Base-by-base conservation (phyloP, 768 basidiomycete genomes). In the Termitomyces sp. region DNA sequence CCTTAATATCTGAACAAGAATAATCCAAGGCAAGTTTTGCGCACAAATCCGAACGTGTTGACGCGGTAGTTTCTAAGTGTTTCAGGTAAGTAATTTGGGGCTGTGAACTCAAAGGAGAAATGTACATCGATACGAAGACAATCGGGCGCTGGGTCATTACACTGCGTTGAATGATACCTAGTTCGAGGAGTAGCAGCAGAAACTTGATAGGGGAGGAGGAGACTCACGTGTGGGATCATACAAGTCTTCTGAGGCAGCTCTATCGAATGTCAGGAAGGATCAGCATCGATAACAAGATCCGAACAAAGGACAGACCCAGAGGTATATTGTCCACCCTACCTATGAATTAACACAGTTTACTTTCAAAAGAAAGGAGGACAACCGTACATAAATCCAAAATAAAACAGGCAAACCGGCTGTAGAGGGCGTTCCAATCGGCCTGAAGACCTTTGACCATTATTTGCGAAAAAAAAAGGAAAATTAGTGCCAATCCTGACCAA, bases 21-120 rank as follows among this genome's bases (percentile, higher is more conserved):
- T 36, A 10, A 4, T 20, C 0, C 10, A 56, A 43, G 22, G 27
- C 27, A 20, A 26, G 18, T 7, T 47, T 46, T 10, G 68, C 75
- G 60, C 44, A 82, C 80, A 56, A 84, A 85, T 49, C 82, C 82
- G 59, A 83, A 83, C 0, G 79, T 79, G 62, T 83, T 84, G 43
- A 83, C 56, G 4, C 82, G 80, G 56, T 83, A 84, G 64, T 85
- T 84, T 9, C 80, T 83, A 58, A 5, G 24, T 20, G 12, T 24
- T 29, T 20, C 24, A 41, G 18, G 44, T 22, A 20, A 56, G 56
- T 46, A 0, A 12, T 57, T 20, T 13, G 18, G 4, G 12, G 29
- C 7, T 27, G 54, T 2, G 51, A 8, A 53, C 4, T 14, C 54
- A 9, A 43, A 36, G 44, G 42, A 39, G 20, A 22, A 14, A 59